These are phyloP conservation scores for Geotrichum carabidarum DNA, from an alignment of 1,139 yeast species.

Conservation along the genomic window DNA sequence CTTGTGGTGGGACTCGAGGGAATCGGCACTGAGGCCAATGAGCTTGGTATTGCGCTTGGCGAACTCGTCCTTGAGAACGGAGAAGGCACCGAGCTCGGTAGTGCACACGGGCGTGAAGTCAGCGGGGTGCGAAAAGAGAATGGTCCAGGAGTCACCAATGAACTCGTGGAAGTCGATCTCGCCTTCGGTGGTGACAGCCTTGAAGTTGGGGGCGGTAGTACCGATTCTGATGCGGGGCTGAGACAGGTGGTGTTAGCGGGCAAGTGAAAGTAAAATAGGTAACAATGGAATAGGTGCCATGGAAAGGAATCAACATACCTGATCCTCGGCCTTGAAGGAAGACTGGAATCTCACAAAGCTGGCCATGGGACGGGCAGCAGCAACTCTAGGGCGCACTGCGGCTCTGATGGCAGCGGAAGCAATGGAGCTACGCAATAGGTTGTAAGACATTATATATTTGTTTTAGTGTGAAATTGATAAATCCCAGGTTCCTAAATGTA, in stretches of 20 bases:
- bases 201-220: constrained; percentile 77
- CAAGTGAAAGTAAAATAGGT: neutral
- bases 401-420: constrained; percentile 14
- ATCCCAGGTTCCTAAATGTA: neutral
- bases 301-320: constrained; percentile 18
- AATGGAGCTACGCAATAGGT: constrained; percentile 17
- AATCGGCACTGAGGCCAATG: constrained; percentile 80
- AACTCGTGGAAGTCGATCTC: constrained; percentile 74
- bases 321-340: constrained; percentile 25
- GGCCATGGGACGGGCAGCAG: constrained; percentile 13
- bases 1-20: constrained; percentile 64
- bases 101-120: constrained; percentile 95
- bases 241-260: neutral
- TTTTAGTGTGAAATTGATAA: neutral
- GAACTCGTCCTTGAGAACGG: constrained; percentile 78
- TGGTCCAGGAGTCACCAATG: constrained; percentile 77
- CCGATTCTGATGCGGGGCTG: constrained; percentile 53
- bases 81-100: constrained; percentile 89
- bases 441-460: constrained; percentile 12
- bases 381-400: constrained; percentile 11
- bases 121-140: constrained; percentile 86
- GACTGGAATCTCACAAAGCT: constrained; percentile 20
- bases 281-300: neutral
- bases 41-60: constrained; percentile 73
- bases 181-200: constrained; percentile 73